Base-by-base conservation (phyloP, 495 filamentous ascomycete genomes). In the Venustampulla echinocandica region DNA sequence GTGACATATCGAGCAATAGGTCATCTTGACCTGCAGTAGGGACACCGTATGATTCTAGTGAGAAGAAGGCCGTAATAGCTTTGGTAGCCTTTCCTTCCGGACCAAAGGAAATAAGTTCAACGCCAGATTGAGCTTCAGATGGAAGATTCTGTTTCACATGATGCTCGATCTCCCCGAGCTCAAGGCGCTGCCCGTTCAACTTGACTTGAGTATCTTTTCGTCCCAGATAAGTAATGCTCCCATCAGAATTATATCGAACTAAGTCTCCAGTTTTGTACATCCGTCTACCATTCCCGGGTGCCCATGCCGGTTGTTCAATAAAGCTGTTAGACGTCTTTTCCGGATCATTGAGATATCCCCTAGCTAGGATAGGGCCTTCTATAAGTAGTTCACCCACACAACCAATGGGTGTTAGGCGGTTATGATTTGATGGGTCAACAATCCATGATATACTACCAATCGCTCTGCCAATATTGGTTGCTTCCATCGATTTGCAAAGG, bases 371-470 rank as follows among this genome's bases (percentile, higher is more conserved):
- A 0, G 77, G 73, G 0, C 80, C 78, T 61, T 82, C 78, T n/a
- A 85, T 64, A 2, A 76, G n/a, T n/a, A n/a, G n/a, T n/a, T n/a
- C n/a, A n/a, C n/a, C n/a, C n/a, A n/a, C n/a, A n/a, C 63, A 61
- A 14, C 81, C 81, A 9, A 82, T 58, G 0, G 79, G 75, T 20
- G 75, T 65, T 11, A 85, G 67, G 0, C 54, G 42, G 20, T 78
- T 50, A 36, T 72, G 68, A 45, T 83, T 65, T 0, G 48, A 44
- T 0, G 76, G 67, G 42, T 82, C 70, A 21, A 79, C 72, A 47
- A 84, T 62, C 80, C 81, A 85, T 2, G 60, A 58, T 2, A 59
- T 52, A 27, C 59, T 62, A 25, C 69, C 70, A 2, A 69, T 64
- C 2, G 66, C 67, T 2, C 57, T 55, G 10, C 68, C 64, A 17